These are phyloP conservation scores for Daedaleopsis nitida DNA, from an alignment of 768 basidiomycete genomes.

Conservation along the genomic window DNA sequence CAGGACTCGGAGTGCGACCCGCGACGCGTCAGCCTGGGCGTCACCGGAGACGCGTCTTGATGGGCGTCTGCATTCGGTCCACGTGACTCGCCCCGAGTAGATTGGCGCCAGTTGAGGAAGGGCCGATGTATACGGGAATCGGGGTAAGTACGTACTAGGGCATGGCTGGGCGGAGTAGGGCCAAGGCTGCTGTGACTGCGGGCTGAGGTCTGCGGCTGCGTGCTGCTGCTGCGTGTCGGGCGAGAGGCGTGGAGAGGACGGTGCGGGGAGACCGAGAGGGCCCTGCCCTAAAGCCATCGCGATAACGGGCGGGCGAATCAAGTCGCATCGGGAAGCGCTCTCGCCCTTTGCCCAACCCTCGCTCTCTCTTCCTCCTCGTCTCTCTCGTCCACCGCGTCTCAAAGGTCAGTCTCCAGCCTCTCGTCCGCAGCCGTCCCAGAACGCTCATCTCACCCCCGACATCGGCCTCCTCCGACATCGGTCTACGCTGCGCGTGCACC, in stretches of 20 bases:
- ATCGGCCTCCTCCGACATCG: constrained; percentile 3
- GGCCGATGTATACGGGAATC: no score
- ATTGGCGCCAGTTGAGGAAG: no score
- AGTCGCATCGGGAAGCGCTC: constrained; percentile 19
- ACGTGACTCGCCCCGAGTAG: not conserved
- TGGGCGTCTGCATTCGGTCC: constrained; percentile 7
- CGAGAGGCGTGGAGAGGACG: not conserved
- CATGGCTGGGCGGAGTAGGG: no score
- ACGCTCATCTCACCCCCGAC: not conserved
- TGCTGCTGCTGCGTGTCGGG: not conserved
- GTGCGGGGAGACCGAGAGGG: not conserved
- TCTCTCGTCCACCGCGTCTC: constrained; percentile 18
- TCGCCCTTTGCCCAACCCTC: constrained; percentile 31
- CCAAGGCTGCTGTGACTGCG: not conserved
- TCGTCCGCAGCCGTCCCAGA: not conserved
- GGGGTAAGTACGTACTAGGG: no score
- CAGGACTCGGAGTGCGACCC: not conserved
- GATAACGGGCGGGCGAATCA: constrained; percentile 28
- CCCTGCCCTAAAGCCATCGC: constrained; percentile 35
- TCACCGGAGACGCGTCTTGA: constrained; percentile 23
- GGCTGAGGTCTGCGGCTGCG: not conserved
- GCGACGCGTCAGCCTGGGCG: constrained; percentile 18
- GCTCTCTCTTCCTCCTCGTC: constrained; percentile 14
- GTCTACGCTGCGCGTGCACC: constrained; percentile 16
- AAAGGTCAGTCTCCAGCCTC: not conserved